phyloP scores from a whole-genome alignment of 306 rosid species.

The Bauhinia variegata region DNA sequence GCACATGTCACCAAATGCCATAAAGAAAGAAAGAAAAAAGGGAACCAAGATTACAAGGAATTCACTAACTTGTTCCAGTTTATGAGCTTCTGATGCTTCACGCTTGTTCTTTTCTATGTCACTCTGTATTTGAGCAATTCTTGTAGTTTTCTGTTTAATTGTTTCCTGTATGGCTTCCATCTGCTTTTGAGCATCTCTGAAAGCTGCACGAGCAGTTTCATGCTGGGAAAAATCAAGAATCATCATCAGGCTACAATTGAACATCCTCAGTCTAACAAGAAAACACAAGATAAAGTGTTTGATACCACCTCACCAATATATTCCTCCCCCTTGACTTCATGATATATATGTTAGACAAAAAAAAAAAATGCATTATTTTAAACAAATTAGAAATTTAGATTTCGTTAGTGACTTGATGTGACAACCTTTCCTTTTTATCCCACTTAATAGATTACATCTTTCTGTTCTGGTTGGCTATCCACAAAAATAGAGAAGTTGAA shows the following conservation, averaged over 20 bases:
- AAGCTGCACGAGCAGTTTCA: slow-evolving; percentile 74
- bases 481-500: background rate
- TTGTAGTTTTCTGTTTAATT: slow-evolving; percentile 54
- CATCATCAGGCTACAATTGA: slow-evolving; percentile 24
- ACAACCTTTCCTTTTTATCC: background rate
- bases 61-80: slow-evolving; percentile 72
- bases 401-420: slow-evolving; percentile 5
- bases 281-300: slow-evolving; percentile 3
- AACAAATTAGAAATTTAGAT: background rate
- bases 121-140: slow-evolving; percentile 54
- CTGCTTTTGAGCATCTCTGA: slow-evolving; percentile 72
- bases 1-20: slow-evolving; percentile 34
- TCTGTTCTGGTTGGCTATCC: background rate
- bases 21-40: background rate
- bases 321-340: slow-evolving; percentile 1
- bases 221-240: slow-evolving; percentile 58
- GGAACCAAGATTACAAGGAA: slow-evolving; percentile 10
- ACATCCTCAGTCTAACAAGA: slow-evolving; percentile 9
- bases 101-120: slow-evolving; percentile 66
- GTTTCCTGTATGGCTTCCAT: slow-evolving; percentile 62
- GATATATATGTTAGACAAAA: slow-evolving; percentile 1
- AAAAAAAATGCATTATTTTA: background rate
- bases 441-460: slow-evolving; percentile 18
- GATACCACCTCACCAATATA: background rate
- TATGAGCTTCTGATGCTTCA: slow-evolving; percentile 67